Evolutionary conservation across 495 filamentous ascomycete genomes (phyloP).

Genomic region (Glutinoglossum americanum): DNA sequence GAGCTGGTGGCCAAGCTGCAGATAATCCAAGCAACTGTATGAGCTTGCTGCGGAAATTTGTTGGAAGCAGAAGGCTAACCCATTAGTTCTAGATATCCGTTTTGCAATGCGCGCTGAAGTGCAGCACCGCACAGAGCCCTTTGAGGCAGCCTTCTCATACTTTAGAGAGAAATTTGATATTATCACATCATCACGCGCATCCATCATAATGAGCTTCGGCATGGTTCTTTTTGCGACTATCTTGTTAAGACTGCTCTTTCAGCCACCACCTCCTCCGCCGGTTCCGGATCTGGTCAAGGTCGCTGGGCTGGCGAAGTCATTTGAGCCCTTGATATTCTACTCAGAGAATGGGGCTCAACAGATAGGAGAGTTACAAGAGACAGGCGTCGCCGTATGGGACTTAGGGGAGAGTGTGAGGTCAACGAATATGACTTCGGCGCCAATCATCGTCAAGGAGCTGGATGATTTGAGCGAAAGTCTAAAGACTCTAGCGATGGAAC

Average conservation of each 20-base stretch:
- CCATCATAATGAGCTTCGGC: constrained; percentile 32
- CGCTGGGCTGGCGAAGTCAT: constrained; percentile 64
- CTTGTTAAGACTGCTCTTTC: constrained; percentile 40
- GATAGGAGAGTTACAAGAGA: constrained; percentile 68
- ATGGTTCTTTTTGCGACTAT: constrained; percentile 34
- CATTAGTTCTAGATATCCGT: constrained; percentile 31
- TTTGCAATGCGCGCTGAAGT: constrained; percentile 73
- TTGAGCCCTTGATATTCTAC: constrained; percentile 81
- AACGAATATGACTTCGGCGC: constrained; percentile 76
- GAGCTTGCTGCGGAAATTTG: constrained; percentile 8
- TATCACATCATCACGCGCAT: constrained; percentile 42
- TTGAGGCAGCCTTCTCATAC: constrained; percentile 48
- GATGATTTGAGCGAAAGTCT: constrained; percentile 66
- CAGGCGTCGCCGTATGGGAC: constrained; percentile 80
- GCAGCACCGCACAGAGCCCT: constrained; percentile 64
- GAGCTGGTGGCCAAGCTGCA: constrained; percentile 9
- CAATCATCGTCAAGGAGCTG: constrained; percentile 63
- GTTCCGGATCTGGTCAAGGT: constrained; percentile 81
- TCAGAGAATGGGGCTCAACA: constrained; percentile 73
- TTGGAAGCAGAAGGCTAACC: constrained; percentile 14
- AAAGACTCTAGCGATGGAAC: constrained; percentile 56
- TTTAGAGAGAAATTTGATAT: constrained; percentile 31
- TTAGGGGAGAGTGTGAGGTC: constrained; percentile 66
- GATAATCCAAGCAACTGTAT: constrained; percentile 20
- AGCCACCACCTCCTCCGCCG: constrained; percentile 40